Conservation (phyloP, 2,329 filamentous ascomycete genomes). For the Aquanectria penicillioides region DNA sequence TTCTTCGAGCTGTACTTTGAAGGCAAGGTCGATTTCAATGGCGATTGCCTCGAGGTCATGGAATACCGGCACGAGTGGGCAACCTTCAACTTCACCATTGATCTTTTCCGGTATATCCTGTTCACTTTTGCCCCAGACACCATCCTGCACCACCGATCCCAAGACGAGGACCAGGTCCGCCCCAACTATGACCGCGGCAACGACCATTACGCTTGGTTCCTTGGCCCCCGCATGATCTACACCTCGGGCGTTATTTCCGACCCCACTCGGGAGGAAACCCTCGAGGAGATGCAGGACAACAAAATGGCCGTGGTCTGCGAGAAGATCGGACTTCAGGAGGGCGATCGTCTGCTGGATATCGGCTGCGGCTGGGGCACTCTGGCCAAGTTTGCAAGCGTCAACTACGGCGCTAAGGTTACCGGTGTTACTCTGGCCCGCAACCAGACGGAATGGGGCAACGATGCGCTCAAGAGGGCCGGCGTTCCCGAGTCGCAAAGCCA, state of each 20-base stretch:
- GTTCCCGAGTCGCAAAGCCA: conserved; percentile 84
- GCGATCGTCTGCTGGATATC: conserved; percentile 87
- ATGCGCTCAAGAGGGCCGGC: conserved; percentile 79
- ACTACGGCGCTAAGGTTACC: conserved; percentile 84
- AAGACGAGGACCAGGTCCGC: conserved; percentile 96
- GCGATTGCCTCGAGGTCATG: conserved; percentile 83
- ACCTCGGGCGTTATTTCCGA: conserved; percentile 92
- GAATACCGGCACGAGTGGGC: conserved; percentile 97
- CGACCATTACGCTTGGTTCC: conserved; percentile 97
- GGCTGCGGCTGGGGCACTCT: conserved; percentile 97
- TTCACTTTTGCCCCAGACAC: conserved; percentile 86
- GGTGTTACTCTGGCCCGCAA: conserved; percentile 93
- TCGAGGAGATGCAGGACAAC: conserved; percentile 97
- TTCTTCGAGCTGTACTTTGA: conserved; percentile 97
- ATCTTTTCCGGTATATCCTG: conserved; percentile 85
- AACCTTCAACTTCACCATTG: conserved; percentile 85
- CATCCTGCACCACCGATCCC: conserved; percentile 86
- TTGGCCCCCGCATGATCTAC: conserved; percentile 97
- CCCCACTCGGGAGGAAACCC: conserved; percentile 82
- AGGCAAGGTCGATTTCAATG: conserved; percentile 90
- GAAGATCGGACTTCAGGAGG: conserved; percentile 84
- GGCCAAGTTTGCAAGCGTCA: conserved; percentile 86
- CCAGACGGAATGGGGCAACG: conserved; percentile 95
- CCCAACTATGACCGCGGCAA: conserved; percentile 96
- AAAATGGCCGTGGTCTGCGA: conserved; percentile 93